Percentiles rank a stretch among this genome's conserved stretches.
Evolutionary conservation across 163 green algal genomes (phyloP).

Genomic region (Trebouxiophyceae sp.): DNA sequence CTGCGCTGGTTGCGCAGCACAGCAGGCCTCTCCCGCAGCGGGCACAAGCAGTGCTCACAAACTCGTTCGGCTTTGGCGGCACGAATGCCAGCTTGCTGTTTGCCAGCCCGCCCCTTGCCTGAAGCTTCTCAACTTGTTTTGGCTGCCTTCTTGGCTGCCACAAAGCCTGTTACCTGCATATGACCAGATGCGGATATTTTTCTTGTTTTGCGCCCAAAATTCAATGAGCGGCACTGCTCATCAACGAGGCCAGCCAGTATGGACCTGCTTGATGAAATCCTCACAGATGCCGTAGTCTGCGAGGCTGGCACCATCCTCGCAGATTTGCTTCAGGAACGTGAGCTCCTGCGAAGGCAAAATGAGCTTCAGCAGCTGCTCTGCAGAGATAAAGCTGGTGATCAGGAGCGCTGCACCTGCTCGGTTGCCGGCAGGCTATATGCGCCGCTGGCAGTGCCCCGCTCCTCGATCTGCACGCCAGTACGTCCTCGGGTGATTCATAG

Average conservation of each 20-base stretch:
- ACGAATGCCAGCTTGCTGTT: constrained; percentile 83
- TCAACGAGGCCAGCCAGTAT: too few relatives aligned
- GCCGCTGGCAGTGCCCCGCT: background rate
- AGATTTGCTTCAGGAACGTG: background rate
- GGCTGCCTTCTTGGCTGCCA: too few relatives aligned
- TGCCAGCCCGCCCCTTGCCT: constrained; percentile 26
- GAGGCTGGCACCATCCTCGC: background rate
- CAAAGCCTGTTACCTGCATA: too few relatives aligned
- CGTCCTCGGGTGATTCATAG: too few relatives aligned
- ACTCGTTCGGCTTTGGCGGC: constrained; percentile 95
- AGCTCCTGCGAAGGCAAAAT: too few relatives aligned
- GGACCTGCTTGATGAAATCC: background rate
- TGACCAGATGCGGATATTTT: too few relatives aligned
- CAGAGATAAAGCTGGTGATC: too few relatives aligned
- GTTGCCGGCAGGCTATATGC: background rate
- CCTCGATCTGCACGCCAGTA: background rate
- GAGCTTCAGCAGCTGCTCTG: too few relatives aligned
- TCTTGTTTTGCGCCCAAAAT: too few relatives aligned
- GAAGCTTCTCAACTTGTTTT: too few relatives aligned
- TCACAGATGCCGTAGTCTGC: background rate
- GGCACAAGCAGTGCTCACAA: constrained; percentile 59
- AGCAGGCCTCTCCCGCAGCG: constrained; percentile 3
- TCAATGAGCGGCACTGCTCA: too few relatives aligned
- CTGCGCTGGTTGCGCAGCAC: background rate
- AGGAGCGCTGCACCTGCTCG: background rate